Percentiles rank a stretch among this genome's conserved stretches.
phyloP scores from a whole-genome alignment of 352 stramenopile species.

The Saprolegnia parasitica region DNA sequence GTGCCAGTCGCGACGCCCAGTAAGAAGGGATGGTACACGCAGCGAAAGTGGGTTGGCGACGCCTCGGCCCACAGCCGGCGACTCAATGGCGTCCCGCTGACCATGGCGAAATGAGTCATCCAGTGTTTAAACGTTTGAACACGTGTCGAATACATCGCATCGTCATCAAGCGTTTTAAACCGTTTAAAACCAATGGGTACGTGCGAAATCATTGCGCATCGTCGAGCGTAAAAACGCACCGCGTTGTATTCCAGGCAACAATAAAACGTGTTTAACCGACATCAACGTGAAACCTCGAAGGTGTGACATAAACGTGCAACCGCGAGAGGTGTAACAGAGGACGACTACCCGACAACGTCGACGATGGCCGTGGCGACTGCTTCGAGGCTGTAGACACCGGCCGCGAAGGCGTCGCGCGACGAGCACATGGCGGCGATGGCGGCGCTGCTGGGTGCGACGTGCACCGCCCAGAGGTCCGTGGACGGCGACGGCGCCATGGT shows the following conservation, averaged over 20 bases:
- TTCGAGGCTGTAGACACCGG: neutral
- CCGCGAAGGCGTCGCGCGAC: neutral
- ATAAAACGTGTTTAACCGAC: neutral
- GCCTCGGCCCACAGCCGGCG: constrained; percentile 36
- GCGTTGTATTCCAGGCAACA: neutral
- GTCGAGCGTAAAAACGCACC: neutral
- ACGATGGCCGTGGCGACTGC: neutral
- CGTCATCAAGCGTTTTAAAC: too few species aligned
- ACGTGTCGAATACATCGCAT: too few species aligned
- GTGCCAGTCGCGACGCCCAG: constrained; percentile 36
- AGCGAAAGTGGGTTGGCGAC: constrained; percentile 33
- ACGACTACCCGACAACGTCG: neutral
- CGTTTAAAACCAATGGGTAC: too few species aligned
- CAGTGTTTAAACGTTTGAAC: neutral
- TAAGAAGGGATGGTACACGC: constrained; percentile 56
- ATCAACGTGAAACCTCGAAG: too few species aligned
- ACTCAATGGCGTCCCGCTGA: constrained; percentile 6
- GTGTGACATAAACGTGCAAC: neutral
- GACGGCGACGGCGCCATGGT: neutral
- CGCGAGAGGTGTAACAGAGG: neutral
- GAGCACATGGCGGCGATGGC: neutral
- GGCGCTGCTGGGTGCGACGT: neutral
- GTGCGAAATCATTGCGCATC: neutral
- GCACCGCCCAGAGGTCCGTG: neutral
- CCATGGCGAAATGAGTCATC: neutral